Evolutionary conservation across 768 basidiomycete genomes (phyloP).

Genomic region (Hysterangium stoloniferum): DNA sequence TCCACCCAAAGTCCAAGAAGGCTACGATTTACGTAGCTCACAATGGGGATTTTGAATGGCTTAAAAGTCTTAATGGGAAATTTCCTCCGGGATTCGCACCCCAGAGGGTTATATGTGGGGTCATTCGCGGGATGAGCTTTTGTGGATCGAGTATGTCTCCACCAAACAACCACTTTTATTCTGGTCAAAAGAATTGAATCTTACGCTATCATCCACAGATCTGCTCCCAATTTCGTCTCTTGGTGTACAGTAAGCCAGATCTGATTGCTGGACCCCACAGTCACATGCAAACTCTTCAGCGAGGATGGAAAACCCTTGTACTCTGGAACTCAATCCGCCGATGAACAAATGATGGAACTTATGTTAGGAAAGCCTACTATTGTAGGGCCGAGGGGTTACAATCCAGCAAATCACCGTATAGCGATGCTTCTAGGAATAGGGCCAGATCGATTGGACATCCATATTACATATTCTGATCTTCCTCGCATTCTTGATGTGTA

Average conservation of each 20-base stretch:
- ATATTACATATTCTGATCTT: not conserved
- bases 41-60: not conserved
- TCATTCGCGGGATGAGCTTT: not conserved
- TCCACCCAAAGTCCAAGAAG: no score
- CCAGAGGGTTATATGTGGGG: constrained; percentile 3
- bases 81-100: not conserved
- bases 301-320: not conserved
- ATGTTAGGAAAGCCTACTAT: not conserved
- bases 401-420: no score
- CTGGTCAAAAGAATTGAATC: no score
- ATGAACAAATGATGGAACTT: no score
- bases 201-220: no score
- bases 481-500: not conserved
- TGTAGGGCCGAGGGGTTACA: not conserved
- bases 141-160: constrained; percentile 1
- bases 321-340: not conserved
- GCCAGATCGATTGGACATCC: not conserved
- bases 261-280: not conserved
- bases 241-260: not conserved
- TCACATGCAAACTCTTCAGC: not conserved
- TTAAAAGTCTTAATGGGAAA: not conserved
- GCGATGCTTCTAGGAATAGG: not conserved
- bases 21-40: not conserved
- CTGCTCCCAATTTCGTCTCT: not conserved
- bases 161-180: no score